Base-by-base conservation (phyloP, 257 asterid genomes). In the Anisodus acutangulus region DNA sequence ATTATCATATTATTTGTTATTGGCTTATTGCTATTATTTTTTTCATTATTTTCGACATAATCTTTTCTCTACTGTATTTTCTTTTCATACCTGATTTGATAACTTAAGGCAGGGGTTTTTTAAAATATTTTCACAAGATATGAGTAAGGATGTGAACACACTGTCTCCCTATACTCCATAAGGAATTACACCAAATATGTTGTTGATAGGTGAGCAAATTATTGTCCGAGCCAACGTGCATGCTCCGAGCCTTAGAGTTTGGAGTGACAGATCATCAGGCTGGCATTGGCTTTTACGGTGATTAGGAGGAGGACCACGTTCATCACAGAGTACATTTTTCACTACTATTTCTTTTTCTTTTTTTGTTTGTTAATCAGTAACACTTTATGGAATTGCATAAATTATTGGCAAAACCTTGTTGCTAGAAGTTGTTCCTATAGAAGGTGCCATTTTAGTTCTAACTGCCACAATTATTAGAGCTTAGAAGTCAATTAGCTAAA, bases 171-270 rank as follows among this genome's bases (percentile, higher is more conserved):
- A n/a, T n/a, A n/a, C n/a, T n/a, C n/a, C n/a, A n/a, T n/a, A n/a
- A n/a, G 1, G 31, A 1, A 26, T 26, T 26, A 26, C 31, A 26
- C 31, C 31, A 1, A 26, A 26, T 26, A 26, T 26, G 31, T 26
- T 26, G 31, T 26, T 26, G 1, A 26, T 26, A 26, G 90, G 43
- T 3, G 41, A 47, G 43, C 87, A 84, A 93, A 93, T 94, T 95
- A 95, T 59, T 89, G 91, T 90, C 97, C 97, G 92, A 89, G 88
- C 92, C 98, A 91, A 86, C 87, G 90, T 89, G 92, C 91, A 81
- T 35, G 3, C 8, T 0, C 8, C 37, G 47, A 67, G 71, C 78
- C 81, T 81, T 58, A 26, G 1, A 94, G 89, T 83, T 93, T 85
- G 89, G 89, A n/a, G 31, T n/a, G 83, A 70, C 91, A 86, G 85